Conservation (phyloP, 2,329 filamentous ascomycete genomes). For the Aotearoamyces nothofagi region DNA sequence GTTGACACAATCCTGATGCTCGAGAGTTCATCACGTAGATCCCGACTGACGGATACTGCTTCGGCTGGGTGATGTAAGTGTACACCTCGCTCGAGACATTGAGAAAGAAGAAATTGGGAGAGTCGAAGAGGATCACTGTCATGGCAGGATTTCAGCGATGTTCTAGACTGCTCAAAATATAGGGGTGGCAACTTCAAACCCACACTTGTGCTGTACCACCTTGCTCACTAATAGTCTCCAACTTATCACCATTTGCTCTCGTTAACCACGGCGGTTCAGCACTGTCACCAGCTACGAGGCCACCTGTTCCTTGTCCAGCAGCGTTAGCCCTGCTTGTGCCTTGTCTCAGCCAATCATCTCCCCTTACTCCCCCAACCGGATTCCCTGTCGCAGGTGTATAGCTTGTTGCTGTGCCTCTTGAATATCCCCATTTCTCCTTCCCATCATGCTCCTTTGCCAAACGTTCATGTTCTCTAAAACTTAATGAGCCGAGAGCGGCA, state of each 20-base stretch:
- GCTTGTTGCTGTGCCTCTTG: conserved; percentile 41
- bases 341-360: conserved; percentile 51
- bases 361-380: conserved; percentile 25
- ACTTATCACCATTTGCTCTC: conserved; percentile 32
- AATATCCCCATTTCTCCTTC: conserved; percentile 35
- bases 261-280: conserved; percentile 42
- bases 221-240: conserved; percentile 46
- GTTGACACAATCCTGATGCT: conserved; percentile 33
- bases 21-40: conserved; percentile 32
- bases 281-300: conserved; percentile 5
- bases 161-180: no score
- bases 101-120: conserved; percentile 47
- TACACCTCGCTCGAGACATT: conserved; percentile 44
- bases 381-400: conserved; percentile 19
- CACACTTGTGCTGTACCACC: conserved; percentile 50
- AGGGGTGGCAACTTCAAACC: no score
- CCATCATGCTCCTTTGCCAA: conserved; percentile 10
- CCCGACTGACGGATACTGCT: conserved; percentile 34
- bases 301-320: conserved; percentile 22
- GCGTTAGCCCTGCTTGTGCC: conserved; percentile 46
- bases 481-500: conserved; percentile 45
- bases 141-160: no score
- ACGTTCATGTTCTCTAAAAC: conserved; percentile 46
- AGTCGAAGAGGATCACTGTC: conserved; percentile 49
- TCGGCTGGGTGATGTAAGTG: conserved; percentile 48